These are phyloP conservation scores for Mycena sanguinolenta DNA, from an alignment of 768 basidiomycete species.

Conservation along the genomic window DNA sequence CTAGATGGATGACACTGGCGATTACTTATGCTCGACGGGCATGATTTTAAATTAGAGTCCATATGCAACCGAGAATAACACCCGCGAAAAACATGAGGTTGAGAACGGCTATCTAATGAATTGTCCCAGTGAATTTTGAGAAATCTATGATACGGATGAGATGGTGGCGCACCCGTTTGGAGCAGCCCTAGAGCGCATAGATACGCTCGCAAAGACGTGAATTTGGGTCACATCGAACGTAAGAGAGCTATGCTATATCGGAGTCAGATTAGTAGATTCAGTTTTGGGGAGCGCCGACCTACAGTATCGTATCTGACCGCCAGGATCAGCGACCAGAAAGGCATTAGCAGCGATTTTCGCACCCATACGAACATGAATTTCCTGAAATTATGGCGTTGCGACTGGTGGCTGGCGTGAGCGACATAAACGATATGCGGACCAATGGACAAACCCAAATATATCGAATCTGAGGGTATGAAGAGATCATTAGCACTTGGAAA, in stretches of 20 bases:
- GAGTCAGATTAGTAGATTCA: no score
- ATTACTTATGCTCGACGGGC: slow-evolving; percentile 51
- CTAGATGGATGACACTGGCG: slow-evolving; percentile 49
- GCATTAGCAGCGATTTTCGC: slow-evolving; percentile 6
- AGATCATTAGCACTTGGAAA: not conserved
- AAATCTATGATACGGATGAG: not conserved
- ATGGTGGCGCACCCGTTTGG: slow-evolving; percentile 48
- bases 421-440: not conserved
- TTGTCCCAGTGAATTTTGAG: not conserved
- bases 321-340: not conserved
- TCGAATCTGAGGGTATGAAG: slow-evolving; percentile 46
- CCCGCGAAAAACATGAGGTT: slow-evolving; percentile 55
- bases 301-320: slow-evolving; percentile 60
- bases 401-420: slow-evolving; percentile 36
- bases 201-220: slow-evolving; percentile 57
- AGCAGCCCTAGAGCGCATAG: slow-evolving; percentile 58
- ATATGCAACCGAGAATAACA: slow-evolving; percentile 57
- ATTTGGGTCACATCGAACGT: slow-evolving; percentile 61
- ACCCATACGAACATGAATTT: slow-evolving; percentile 61
- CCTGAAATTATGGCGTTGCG: slow-evolving; percentile 49
- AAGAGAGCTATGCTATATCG: slow-evolving; percentile 55
- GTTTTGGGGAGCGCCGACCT: not conserved
- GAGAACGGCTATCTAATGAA: slow-evolving; percentile 51
- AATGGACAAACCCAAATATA: slow-evolving; percentile 53
- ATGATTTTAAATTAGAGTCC: slow-evolving; percentile 56